These are phyloP conservation scores for Dryadomyces quercivorus DNA, from an alignment of 2,329 filamentous ascomycete genomes.

Conservation along the genomic window DNA sequence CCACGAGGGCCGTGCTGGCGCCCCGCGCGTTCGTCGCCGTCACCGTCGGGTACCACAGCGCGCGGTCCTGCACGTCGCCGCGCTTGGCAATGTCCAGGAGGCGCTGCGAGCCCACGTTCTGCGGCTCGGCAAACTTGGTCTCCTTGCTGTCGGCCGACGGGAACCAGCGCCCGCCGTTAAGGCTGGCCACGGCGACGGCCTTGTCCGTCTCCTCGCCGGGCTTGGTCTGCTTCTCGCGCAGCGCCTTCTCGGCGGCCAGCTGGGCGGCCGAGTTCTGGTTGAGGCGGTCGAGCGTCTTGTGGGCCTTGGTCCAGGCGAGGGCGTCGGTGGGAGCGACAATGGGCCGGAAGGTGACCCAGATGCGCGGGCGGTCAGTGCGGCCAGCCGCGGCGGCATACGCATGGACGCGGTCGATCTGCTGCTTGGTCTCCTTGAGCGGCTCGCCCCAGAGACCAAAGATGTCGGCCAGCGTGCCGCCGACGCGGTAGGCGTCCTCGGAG, in stretches of 20 bases:
- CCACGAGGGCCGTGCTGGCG: constrained; percentile 46
- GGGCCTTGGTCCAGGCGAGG: constrained; percentile 48
- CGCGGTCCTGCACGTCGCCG: constrained; percentile 47
- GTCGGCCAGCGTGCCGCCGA: constrained; percentile 45
- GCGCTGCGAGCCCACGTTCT: constrained; percentile 47
- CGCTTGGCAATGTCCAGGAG: constrained; percentile 43
- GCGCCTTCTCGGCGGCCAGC: constrained; percentile 1
- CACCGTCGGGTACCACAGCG: constrained; percentile 51
- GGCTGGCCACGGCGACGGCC: too few relatives aligned
- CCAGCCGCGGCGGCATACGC: constrained; percentile 45
- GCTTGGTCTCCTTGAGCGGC: constrained; percentile 49
- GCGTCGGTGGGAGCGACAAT: constrained; percentile 50
- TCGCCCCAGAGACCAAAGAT: constrained; percentile 55
- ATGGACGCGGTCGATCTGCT: constrained; percentile 50
- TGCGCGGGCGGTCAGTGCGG: constrained; percentile 39
- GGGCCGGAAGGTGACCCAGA: constrained; percentile 53
- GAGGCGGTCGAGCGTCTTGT: constrained; percentile 40
- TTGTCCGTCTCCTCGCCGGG: too few relatives aligned
- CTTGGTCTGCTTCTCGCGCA: neutral
- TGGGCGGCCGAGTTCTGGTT: constrained; percentile 21
- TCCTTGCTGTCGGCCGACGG: neutral
- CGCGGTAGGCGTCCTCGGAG: constrained; percentile 44
- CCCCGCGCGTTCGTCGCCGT: constrained; percentile 47
- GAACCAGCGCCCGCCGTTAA: too few relatives aligned
- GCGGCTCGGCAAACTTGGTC: constrained; percentile 22